phyloP scores from a whole-genome alignment of 495 filamentous ascomycete genomes.

The Tetracladium marchalianum region DNA sequence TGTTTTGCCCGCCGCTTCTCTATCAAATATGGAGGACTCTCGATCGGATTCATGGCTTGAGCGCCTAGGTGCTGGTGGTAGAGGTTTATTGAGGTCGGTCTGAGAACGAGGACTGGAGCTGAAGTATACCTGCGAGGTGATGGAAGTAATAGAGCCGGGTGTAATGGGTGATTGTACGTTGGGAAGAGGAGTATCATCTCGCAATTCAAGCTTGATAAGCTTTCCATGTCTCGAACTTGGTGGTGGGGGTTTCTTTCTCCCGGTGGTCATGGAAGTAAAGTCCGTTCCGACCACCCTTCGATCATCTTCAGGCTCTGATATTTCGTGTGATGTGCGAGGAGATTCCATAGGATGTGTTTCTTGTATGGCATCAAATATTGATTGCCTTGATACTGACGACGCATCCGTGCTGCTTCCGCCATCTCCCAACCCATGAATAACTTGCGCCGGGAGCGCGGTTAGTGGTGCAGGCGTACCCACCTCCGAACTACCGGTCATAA shows the following conservation, averaged over 20 bases:
- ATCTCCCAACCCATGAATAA: slow-evolving; percentile 13
- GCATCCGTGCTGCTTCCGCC: slow-evolving; percentile 21
- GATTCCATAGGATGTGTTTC: slow-evolving; percentile 17
- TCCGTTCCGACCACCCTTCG: background rate
- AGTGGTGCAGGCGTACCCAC: slow-evolving; percentile 5
- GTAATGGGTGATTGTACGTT: slow-evolving; percentile 1
- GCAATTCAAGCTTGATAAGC: slow-evolving; percentile 20
- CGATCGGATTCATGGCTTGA: slow-evolving; percentile 17
- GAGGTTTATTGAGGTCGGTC: slow-evolving; percentile 21
- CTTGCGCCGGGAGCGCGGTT: background rate
- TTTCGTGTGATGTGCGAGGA: slow-evolving; percentile 20
- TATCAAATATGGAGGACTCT: slow-evolving; percentile 17
- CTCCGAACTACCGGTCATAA: slow-evolving; percentile 48
- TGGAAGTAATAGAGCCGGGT: slow-evolving; percentile 1
- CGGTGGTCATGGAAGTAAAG: background rate
- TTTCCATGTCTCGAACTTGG: slow-evolving; percentile 22
- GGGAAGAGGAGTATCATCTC: slow-evolving; percentile 13
- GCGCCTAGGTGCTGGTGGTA: slow-evolving; percentile 16
- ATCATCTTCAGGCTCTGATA: slow-evolving; percentile 19
- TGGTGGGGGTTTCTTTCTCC: slow-evolving; percentile 17
- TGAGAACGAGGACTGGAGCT: slow-evolving; percentile 2
- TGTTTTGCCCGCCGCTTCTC: slow-evolving; percentile 19
- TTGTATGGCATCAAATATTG: slow-evolving; percentile 18
- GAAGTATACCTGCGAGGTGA: background rate
- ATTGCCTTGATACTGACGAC: slow-evolving; percentile 21